Evolutionary conservation across 1,284 basidiomycete species (phyloP), one percentile per base, ranked within the genome.

Genomic region (Athelia sp.): DNA sequence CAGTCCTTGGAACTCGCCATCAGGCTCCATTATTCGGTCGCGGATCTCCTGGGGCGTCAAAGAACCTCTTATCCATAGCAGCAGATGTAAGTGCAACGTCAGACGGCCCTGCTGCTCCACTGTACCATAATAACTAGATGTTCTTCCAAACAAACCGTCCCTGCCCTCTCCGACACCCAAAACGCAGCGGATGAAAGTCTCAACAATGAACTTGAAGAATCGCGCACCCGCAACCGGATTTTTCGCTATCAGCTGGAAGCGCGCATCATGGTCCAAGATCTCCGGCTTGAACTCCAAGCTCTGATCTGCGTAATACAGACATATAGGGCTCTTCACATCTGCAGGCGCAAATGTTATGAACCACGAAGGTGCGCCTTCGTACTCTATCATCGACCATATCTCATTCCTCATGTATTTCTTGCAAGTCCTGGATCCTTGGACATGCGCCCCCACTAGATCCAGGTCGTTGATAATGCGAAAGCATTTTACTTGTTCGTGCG

Each of bases 331-430:
- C 18, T 52, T 55, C 4, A 53, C 48, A 48, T 70, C 67, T 13
- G 60, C 56, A 19, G 68, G 68, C 2, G 67, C 60, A 32, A 71
- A 56, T 1, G 70, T 71, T 6, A 71, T 67, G 51, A 62, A 71
- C 64, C 66, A 71, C 0, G 55, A 54, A 1, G 69, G 68, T 3
- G 67, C 59, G 23, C 69, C 67, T n/a, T 50, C 14, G 43, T 56
- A 56, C 8, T 51, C 54, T 17, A 65, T 67, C 10, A 71, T 42
- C 3, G 67, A 59, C 62, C 45, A 59, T 24, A 72, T 64, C 46
- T 73, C 65, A 55, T 61, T 65, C 3, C 63, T 38, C 59, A 61
- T 60, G 45, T 62, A 57, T 53, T 68, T 69, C 42, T 64, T 63
- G 9, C 51, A 56, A 0, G 65, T 64, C 1, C 53, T 36, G 2